phyloP scores from a whole-genome alignment of 441 rosid species.

The Erodium texanum region DNA sequence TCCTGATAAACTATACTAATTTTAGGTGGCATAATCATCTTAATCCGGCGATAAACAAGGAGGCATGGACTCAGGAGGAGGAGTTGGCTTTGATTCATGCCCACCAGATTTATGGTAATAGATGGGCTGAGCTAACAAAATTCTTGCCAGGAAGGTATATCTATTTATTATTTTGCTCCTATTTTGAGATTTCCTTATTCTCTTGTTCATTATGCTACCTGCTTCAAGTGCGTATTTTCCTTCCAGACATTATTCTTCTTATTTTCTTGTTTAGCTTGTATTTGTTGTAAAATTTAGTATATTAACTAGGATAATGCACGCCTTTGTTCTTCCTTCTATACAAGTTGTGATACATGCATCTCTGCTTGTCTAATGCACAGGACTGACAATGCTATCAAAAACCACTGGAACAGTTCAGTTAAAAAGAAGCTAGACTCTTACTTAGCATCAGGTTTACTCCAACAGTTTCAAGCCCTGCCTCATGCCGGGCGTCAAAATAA shows the following conservation, averaged over 20 bases:
- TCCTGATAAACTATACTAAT: not conserved
- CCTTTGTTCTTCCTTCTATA: not conserved
- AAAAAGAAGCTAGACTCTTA: conserved; percentile 94
- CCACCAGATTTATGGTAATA: conserved; percentile 91
- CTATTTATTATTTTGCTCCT: conserved; percentile 12
- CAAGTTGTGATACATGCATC: not conserved
- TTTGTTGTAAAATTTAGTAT: not conserved
- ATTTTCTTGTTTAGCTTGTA: not conserved
- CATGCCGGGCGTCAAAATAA: conserved; percentile 48
- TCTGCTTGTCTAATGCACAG: conserved; percentile 41
- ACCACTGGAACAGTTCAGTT: conserved; percentile 99
- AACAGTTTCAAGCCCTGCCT: conserved; percentile 63
- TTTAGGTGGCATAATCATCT: conserved; percentile 94
- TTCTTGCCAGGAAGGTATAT: conserved; percentile 95
- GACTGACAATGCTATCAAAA: conserved; percentile 97
- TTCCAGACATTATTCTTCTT: not conserved
- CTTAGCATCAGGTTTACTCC: conserved; percentile 76
- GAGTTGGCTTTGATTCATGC: conserved; percentile 93
- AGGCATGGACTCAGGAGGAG: conserved; percentile 99
- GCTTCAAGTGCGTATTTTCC: not conserved
- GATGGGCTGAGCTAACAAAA: conserved; percentile 97
- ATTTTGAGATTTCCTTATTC: not conserved
- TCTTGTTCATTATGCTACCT: not conserved
- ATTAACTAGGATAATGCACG: not conserved
- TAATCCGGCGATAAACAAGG: conserved; percentile 88